Conservation (phyloP, 225 moss, liverwort and hornwort species). For the Physcomitrellopsis africana region DNA sequence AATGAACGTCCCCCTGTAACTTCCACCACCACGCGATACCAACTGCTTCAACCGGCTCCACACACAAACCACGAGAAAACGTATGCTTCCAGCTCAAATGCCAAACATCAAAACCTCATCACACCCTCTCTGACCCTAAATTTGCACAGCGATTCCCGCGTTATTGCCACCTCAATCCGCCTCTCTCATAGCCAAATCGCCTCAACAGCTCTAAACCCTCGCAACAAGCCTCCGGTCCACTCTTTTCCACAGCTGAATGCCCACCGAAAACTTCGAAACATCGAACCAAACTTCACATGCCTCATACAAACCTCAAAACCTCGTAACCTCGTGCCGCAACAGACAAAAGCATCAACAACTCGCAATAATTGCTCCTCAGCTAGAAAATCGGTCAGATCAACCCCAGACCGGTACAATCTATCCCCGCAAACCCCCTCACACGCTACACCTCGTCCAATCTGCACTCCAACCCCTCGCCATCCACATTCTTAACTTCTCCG, state of each 20-base stretch:
- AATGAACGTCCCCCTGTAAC: not conserved
- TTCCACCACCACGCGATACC: conserved; percentile 18
- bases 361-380: conserved; percentile 18
- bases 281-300: conserved; percentile 9
- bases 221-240: not conserved
- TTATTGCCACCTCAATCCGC: not conserved
- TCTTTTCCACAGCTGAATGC: conserved; percentile 26
- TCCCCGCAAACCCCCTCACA: conserved; percentile 39
- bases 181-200: conserved; percentile 1
- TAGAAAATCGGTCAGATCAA: conserved; percentile 36
- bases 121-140: conserved; percentile 28
- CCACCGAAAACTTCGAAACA: conserved; percentile 32
- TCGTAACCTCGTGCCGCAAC: conserved; percentile 17
- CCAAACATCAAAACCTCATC: conserved; percentile 33
- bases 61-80: conserved; percentile 16
- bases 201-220: conserved; percentile 17
- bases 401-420: conserved; percentile 26
- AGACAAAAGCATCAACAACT: not conserved
- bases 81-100: conserved; percentile 31
- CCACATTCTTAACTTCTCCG: conserved; percentile 22
- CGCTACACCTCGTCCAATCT: conserved; percentile 33
- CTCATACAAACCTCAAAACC: conserved; percentile 5
- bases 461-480: conserved; percentile 33
- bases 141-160: conserved; percentile 18
- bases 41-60: conserved; percentile 30